These are phyloP conservation scores for Colletotrichum aenigma DNA, from an alignment of 2,329 filamentous ascomycete species.

Conservation along the genomic window DNA sequence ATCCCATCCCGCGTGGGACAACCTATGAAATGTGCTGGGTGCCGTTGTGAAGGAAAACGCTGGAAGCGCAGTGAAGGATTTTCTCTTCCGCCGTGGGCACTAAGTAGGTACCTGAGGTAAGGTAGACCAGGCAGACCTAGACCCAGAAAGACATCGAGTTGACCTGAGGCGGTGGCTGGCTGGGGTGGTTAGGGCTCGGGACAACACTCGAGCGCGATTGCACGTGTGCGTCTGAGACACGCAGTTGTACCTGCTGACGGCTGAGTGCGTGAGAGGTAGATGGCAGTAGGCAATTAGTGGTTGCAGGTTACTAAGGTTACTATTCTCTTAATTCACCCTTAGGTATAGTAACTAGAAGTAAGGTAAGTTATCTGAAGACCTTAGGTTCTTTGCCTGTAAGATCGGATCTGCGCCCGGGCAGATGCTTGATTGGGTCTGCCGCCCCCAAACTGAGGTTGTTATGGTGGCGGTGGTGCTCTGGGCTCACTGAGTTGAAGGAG, in stretches of 20 bases:
- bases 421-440: not conserved
- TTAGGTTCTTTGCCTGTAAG: not conserved
- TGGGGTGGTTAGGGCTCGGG: constrained; percentile 1
- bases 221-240: not conserved
- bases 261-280: not conserved
- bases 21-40: not conserved
- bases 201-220: not conserved
- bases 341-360: no score
- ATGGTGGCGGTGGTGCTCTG: not conserved
- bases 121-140: not conserved
- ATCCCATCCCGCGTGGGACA: not conserved
- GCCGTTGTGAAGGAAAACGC: not conserved
- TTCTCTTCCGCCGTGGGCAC: not conserved
- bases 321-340: not conserved
- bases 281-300: not conserved
- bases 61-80: constrained; percentile 13
- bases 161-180: not conserved
- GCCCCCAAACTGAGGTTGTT: not conserved
- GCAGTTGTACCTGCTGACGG: not conserved
- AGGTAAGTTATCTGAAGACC: not conserved
- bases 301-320: not conserved
- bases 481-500: not conserved
- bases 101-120: not conserved
- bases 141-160: not conserved
- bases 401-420: not conserved